These are phyloP conservation scores for Pascua guehoae DNA, from an alignment of 1,284 basidiomycete species.

Conservation along the genomic window DNA sequence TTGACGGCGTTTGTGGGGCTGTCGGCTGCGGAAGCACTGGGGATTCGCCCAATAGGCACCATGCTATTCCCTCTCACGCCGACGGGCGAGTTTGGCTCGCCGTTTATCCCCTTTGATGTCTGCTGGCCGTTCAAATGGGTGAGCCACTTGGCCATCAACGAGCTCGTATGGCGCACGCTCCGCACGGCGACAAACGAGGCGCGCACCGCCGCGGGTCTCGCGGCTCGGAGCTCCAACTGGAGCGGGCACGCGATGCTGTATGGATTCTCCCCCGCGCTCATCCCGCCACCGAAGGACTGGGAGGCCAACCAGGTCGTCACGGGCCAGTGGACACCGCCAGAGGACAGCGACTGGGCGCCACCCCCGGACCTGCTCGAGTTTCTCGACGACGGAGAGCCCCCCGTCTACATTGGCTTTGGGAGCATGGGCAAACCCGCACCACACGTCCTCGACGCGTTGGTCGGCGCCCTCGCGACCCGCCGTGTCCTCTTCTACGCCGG, in stretches of 20 bases:
- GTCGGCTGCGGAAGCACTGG: background rate
- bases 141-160: background rate
- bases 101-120: background rate
- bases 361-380: background rate
- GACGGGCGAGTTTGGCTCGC: background rate
- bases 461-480: background rate
- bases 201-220: background rate
- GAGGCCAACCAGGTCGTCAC: background rate
- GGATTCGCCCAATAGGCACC: background rate
- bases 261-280: background rate
- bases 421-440: background rate
- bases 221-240: background rate
- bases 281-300: background rate
- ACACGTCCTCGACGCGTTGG: background rate
- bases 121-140: background rate
- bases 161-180: background rate
- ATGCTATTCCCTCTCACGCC: constrained; percentile 1
- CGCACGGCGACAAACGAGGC: background rate
- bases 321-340: background rate
- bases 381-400: background rate
- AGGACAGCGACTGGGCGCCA: background rate
- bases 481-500: background rate
- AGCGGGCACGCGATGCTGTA: constrained; percentile 1
- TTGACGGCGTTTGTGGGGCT: background rate
- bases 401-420: background rate